Evolutionary conservation across 257 asterid genomes (phyloP), one percentile per base, ranked within the genome.

Genomic region (Linaria vulgaris): DNA sequence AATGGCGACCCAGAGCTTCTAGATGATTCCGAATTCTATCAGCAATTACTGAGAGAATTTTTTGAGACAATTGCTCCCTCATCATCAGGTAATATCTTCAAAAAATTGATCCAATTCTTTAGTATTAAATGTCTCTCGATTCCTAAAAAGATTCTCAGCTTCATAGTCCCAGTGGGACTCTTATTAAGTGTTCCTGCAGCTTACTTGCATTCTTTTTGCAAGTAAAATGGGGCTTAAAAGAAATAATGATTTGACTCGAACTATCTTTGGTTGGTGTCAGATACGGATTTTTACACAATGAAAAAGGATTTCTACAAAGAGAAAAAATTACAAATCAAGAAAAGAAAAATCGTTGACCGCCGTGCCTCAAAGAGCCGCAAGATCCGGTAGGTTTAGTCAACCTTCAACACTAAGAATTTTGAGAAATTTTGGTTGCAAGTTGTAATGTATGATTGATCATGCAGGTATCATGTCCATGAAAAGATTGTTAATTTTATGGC

Each of bases 311-410:
- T 78, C 71, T 85, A 87, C 70, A 94, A 97, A 24, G 61, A 83
- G 44, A 94, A 84, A 72, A 75, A 96, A 73, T 43, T 81, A 70
- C 94, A 87, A 67, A 70, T 88, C 1, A 94, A 94, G 95, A 94
- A 94, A 76, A 76, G 97, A 68, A 94, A 94, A 78, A 66, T 85
- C 19, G 97, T 90, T 27, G 97, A 94, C 48, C 83, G 97, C 0
- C 96, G 95, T 37, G 96, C 99, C 54, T 94, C 99, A 24, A 89
- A 94, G 82, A 83, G 90, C 81, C 96, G 97, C 44, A 94, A 89
- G 87, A 94, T 94, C 57, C 71, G 96, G 97, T 81, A 56, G 75
- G 81, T 71, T 5, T 34, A 22, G 23, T 41, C n/a, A n/a, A n/a
- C n/a, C n/a, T n/a, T n/a, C n/a, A n/a, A n/a, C n/a, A n/a, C n/a